A percentile compares a stretch with the other conserved stretches of the same genome.
phyloP scores from a whole-genome alignment of 78 protist genomes.

The Chrysochromulina tobinii region DNA sequence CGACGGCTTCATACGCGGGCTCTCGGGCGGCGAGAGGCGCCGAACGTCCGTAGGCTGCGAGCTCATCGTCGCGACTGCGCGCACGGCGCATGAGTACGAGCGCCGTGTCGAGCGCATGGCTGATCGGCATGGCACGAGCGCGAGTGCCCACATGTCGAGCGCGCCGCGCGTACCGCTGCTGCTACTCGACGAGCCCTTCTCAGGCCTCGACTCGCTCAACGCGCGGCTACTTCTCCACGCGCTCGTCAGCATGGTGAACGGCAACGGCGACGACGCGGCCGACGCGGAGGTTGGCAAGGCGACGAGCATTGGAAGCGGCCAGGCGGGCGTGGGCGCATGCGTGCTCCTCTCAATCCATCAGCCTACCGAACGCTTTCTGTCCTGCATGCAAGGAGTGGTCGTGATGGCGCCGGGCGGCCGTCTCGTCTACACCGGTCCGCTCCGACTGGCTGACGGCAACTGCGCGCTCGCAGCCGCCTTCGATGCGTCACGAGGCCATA shows the following conservation, averaged over 20 bases:
- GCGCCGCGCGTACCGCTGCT: not conserved
- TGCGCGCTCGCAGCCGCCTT: not conserved
- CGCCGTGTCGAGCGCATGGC: too few relatives aligned
- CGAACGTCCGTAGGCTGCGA: slow-evolving; percentile 72
- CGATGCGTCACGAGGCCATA: not conserved
- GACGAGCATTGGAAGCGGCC: not conserved
- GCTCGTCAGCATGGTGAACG: not conserved
- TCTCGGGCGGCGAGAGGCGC: slow-evolving; percentile 90
- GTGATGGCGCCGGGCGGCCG: slow-evolving; percentile 14
- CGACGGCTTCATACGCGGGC: slow-evolving; percentile 76
- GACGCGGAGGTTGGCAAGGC: too few relatives aligned
- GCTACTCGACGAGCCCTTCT: slow-evolving; percentile 23
- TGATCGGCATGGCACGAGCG: too few relatives aligned
- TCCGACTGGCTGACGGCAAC: not conserved
- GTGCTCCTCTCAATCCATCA: not conserved
- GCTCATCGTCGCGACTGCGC: slow-evolving; percentile 16
- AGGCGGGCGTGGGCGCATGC: not conserved
- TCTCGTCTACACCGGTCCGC: not conserved
- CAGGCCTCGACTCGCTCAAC: not conserved
- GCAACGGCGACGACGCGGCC: not conserved
- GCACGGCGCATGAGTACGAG: too few relatives aligned
- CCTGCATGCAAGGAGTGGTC: not conserved
- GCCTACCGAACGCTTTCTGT: not conserved
- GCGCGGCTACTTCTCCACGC: not conserved
- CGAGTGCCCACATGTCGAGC: not conserved